phyloP scores from a whole-genome alignment of 106 monocot genomes.

The Dendrobium catenatum region DNA sequence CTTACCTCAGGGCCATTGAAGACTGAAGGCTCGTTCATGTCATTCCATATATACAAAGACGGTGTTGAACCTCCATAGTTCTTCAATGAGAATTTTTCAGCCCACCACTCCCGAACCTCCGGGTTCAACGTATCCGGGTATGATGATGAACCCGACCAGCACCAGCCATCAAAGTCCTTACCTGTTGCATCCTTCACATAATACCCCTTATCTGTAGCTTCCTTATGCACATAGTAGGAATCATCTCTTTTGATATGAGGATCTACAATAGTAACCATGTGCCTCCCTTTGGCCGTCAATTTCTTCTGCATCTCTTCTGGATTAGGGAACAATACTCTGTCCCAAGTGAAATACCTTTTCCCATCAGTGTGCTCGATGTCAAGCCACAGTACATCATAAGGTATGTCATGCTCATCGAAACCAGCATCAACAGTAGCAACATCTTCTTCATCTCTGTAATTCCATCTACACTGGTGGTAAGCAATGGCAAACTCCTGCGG shows the following conservation, averaged over 20 bases:
- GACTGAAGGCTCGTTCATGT: slow-evolving; percentile 99
- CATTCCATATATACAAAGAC: slow-evolving; percentile 91
- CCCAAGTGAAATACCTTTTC: slow-evolving; percentile 97
- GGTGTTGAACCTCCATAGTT: slow-evolving; percentile 87
- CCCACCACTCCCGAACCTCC: slow-evolving; percentile 90
- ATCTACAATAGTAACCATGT: slow-evolving; percentile 94
- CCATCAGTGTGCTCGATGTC: slow-evolving; percentile 97
- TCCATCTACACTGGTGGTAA: slow-evolving; percentile 98
- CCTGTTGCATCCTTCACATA: slow-evolving; percentile 88
- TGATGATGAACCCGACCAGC: slow-evolving; percentile 94
- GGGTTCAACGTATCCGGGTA: slow-evolving; percentile 88
- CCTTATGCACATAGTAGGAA: slow-evolving; percentile 57
- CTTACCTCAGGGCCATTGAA: slow-evolving; percentile 99
- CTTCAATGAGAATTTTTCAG: slow-evolving; percentile 73
- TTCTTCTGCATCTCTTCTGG: slow-evolving; percentile 88
- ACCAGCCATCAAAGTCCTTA: slow-evolving; percentile 92
- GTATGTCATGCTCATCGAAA: slow-evolving; percentile 97
- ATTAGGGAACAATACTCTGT: slow-evolving; percentile 62
- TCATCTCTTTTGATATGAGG: slow-evolving; percentile 94
- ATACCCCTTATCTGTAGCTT: slow-evolving; percentile 89
- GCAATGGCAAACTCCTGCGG: slow-evolving; percentile 84
- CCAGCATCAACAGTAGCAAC: slow-evolving; percentile 73
- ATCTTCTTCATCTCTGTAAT: slow-evolving; percentile 95
- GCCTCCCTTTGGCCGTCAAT: slow-evolving; percentile 64
- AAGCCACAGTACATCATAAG: slow-evolving; percentile 97